These are phyloP conservation scores for Pseudogymnoascus sp. DNA, from an alignment of 2,329 filamentous ascomycete species.

Conservation along the genomic window DNA sequence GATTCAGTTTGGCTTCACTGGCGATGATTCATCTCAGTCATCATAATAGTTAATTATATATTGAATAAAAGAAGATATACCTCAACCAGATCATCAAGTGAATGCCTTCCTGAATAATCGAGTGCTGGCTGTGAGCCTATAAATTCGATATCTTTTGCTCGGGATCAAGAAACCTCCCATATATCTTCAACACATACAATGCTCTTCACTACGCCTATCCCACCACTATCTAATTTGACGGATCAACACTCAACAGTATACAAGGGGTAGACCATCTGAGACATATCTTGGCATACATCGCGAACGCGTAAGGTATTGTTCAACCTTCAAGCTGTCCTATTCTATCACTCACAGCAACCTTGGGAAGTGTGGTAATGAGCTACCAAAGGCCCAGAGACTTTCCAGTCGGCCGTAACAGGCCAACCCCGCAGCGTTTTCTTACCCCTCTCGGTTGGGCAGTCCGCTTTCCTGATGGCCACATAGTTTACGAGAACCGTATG, in stretches of 20 bases:
- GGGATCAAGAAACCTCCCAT: not conserved
- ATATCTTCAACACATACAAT: not conserved
- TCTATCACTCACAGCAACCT: not conserved
- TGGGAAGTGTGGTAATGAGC: not conserved
- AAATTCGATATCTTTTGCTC: not conserved
- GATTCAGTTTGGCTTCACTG: not conserved
- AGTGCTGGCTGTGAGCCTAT: not conserved
- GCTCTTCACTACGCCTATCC: not conserved
- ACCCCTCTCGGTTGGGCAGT: conserved; percentile 5
- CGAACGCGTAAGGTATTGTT: not conserved
- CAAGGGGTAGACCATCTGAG: not conserved
- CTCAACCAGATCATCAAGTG: not conserved
- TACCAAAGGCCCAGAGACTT: not conserved
- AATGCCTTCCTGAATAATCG: not conserved
- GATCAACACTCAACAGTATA: not conserved
- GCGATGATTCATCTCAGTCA: not conserved
- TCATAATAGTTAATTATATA: not conserved
- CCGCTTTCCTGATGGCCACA: not conserved
- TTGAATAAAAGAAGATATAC: conserved; percentile 8
- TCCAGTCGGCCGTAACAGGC: not conserved
- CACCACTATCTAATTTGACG: not conserved
- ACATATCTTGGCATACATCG: not conserved
- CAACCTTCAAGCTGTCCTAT: not conserved
- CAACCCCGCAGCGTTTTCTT: not conserved
- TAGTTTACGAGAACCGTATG: not conserved